Evolutionary conservation across 1,284 basidiomycete species (phyloP), one percentile per base, ranked within the genome.

Genomic region (Athelia sp.): DNA sequence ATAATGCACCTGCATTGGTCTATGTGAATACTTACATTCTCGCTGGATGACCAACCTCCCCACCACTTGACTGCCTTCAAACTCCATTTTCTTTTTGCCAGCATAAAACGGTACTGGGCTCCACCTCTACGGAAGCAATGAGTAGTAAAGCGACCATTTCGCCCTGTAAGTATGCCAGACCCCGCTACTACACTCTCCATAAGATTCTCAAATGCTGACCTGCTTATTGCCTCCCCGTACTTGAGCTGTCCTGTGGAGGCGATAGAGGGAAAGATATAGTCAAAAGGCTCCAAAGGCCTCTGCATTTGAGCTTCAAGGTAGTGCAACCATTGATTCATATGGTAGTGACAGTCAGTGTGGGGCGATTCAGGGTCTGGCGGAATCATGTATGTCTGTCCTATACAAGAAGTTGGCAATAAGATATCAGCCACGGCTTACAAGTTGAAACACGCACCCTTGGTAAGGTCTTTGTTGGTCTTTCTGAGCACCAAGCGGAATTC

Each of bases 381-480:
- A 36, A 60, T 49, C 35, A 47, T 45, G 43, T 58, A 60, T 23
- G 36, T 42, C 49, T 56, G 58, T 38, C 32, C 57, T 58, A n/a
- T n/a, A n/a, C n/a, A n/a, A n/a, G 35, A n/a, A n/a, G n/a, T n/a
- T n/a, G n/a, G n/a, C n/a, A n/a, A n/a, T n/a, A n/a, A n/a, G n/a
- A n/a, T n/a, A n/a, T n/a, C n/a, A n/a, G n/a, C n/a, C n/a, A n/a
- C n/a, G n/a, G n/a, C n/a, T n/a, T n/a, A 17, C 14, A 29, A 43
- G 9, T 43, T 43, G 40, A 21, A 13, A 43, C 40, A 45, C 31
- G 54, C n/a, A n/a, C 56, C 48, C 43, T 56, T 57, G 9, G 42
- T 57, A 4, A 50, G 55, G 43, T 59, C 58, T 43, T 58, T 56
- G 48, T 59, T 58, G 2, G 56, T 59, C 42, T 59, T 59, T 10